Conservation (phyloP, 345 rosid species). For the Brassica cretica region DNA sequence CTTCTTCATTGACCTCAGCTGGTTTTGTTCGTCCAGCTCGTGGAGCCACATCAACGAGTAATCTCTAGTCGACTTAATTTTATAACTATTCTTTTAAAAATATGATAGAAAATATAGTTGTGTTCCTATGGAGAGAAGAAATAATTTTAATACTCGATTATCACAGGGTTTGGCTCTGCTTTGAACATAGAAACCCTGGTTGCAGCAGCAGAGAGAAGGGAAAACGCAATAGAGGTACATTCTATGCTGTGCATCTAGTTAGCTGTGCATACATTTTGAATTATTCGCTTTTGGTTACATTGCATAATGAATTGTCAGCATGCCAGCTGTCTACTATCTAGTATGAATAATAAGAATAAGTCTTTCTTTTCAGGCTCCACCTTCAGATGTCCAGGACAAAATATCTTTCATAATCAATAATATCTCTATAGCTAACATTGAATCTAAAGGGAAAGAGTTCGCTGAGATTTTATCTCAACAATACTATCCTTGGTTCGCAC, state of each 20-base stretch:
- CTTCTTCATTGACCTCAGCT: slow-evolving; percentile 55
- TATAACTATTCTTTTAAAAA: not conserved
- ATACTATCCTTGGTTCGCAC: slow-evolving; percentile 86
- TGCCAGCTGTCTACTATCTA: not conserved
- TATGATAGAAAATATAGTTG: not conserved
- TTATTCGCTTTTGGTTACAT: slow-evolving; percentile 1
- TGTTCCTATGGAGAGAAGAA: slow-evolving; percentile 2
- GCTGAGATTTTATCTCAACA: slow-evolving; percentile 65
- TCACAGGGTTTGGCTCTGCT: slow-evolving; percentile 65
- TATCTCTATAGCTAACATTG: slow-evolving; percentile 64
- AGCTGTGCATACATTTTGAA: not conserved
- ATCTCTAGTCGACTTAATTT: slow-evolving; percentile 30
- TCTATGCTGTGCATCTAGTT: not conserved
- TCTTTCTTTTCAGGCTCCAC: slow-evolving; percentile 58
- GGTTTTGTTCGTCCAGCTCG: slow-evolving; percentile 70
- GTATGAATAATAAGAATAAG: not conserved
- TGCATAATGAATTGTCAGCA: not conserved
- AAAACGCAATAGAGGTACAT: slow-evolving; percentile 69
- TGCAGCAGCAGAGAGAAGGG: slow-evolving; percentile 86
- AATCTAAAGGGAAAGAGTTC: slow-evolving; percentile 69
- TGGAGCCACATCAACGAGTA: slow-evolving; percentile 78
- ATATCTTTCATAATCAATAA: slow-evolving; percentile 80
- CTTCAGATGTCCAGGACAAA: slow-evolving; percentile 71
- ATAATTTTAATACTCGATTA: slow-evolving; percentile 11
- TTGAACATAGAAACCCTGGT: slow-evolving; percentile 80